Evolutionary conservation across 1,139 yeast genomes (phyloP), one percentile per base, ranked within the genome.

Genomic region (Scheffersomyces illinoinensis): DNA sequence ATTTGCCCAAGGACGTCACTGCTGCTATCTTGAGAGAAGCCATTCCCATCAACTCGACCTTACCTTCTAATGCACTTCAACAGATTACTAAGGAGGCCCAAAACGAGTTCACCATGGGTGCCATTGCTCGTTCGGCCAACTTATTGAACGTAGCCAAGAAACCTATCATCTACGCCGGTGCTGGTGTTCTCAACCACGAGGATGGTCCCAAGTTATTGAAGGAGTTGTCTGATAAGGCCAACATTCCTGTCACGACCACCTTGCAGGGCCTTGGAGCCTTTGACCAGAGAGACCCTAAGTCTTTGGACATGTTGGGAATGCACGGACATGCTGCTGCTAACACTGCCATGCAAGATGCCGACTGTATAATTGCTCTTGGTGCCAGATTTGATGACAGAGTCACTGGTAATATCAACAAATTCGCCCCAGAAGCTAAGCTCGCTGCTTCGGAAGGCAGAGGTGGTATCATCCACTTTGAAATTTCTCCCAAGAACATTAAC

Each of bases 301-400:
- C 98, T 43, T 79, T 95, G 65, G 97, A 93, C 76, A 91, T 95
- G 96, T 85, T 95, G 67, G 99, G 99, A 70, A 95, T 95, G 99
- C 99, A 95, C 76, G 99, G 99, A 65, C 85, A 88, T 62, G 98
- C 95, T 54, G 93, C 93, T 68, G 99, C 99, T 66, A 95, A 95
- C 81, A 76, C 91, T 68, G 96, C 98, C 54, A 89, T 95, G 68
- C 99, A 95, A 79, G 83, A 86, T 60, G 97, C 99, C 52, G 99
- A 95, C 76, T 81, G 95, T 69, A 91, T 95, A 71, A 80, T 95
- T 66, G 98, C 98, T 23, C 83, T 95, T 55, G 99, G 99, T 72
- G 97, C 98, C 52, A 86, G 99, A 74, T 95, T 95, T 70, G 99
- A 95, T 76, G 99, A 95, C 80, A 93, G 99, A 82, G 99, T 95